Evolutionary conservation across 192 early-diverging fungal species (phyloP), one percentile per base, ranked within the genome.

Genomic region (Dissophora ornata): DNA sequence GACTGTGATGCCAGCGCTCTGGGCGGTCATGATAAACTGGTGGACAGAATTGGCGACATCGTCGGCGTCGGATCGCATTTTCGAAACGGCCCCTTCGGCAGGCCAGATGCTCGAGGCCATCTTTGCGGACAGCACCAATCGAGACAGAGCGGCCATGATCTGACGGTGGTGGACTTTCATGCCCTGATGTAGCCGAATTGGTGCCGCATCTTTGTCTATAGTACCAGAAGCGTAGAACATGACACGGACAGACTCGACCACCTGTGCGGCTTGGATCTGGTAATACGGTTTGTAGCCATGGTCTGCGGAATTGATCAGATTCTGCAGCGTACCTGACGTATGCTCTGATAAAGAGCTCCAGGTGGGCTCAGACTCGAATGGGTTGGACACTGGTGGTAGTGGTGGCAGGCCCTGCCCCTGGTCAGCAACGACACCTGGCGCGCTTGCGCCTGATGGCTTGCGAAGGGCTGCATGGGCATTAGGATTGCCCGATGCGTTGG

Each of bases 41-140:
- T 85, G 85, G 21, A 96, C 91, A 9, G 91, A 79, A 10, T 84
- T 74, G 10, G 96, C 79, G 18, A 97, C 89, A 48, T 95, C 95
- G 40, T 86, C 87, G 2, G 89, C 85, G 54, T 92, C 89, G 16
- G 79, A 57, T 36, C 90, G 86, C 79, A 97, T 89, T 8, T 90
- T 92, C 9, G 74, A 56, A 32, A 89, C 82, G 11, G 94, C 87
- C 57, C 96, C 93, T 0, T 92, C 90, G 11, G 93, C 90, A 41
- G 95, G 94, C 95, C 95, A 96, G 24, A 95, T 85, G n/a, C 91
- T 91, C 4, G 92, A 82, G 1, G 92, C 94, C 40, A 90, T 86
- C 74, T 93, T 95, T 40, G 94, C 89, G 18, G 93, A 89, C 21
- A 98, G 81, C 11, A 92, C 85, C 45, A 98, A 82, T 53, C 95